These are phyloP conservation scores for Apiotrichum laibachii DNA, from an alignment of 1,284 basidiomycete species.

Conservation along the genomic window DNA sequence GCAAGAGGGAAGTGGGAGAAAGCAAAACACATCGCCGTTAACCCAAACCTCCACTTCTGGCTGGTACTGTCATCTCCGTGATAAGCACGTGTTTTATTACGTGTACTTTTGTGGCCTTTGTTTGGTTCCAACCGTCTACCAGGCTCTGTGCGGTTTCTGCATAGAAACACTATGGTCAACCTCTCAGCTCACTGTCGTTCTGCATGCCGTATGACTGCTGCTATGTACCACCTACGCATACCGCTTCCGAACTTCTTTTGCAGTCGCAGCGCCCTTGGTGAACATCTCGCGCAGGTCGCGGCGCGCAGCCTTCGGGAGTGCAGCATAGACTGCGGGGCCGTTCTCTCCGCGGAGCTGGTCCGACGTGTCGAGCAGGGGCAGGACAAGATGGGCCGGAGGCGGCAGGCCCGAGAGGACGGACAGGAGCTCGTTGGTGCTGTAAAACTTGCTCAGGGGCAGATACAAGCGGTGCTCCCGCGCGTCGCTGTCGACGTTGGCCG, in stretches of 20 bases:
- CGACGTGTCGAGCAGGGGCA: slow-evolving; percentile 25
- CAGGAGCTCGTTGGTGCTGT: slow-evolving; percentile 21
- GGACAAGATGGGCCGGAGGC: slow-evolving; percentile 10
- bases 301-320: slow-evolving; percentile 42
- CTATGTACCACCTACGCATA: neutral
- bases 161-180: neutral
- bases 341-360: slow-evolving; percentile 26
- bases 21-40: too few relatives aligned
- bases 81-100: neutral
- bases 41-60: too few relatives aligned
- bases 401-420: slow-evolving; percentile 6
- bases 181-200: neutral
- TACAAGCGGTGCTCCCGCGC: slow-evolving; percentile 49
- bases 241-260: neutral
- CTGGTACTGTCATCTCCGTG: too few relatives aligned
- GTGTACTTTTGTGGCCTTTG: neutral
- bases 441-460: slow-evolving; percentile 46
- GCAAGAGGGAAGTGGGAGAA: too few relatives aligned
- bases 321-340: neutral
- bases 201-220: neutral
- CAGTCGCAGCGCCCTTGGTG: slow-evolving; percentile 16
- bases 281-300: slow-evolving; percentile 48
- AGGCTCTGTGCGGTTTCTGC: neutral
- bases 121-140: slow-evolving; percentile 3
- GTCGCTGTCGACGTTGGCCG: slow-evolving; percentile 51